Evolutionary conservation across 768 basidiomycete species (phyloP).

Genomic region (Dacryopinax primogenitus): DNA sequence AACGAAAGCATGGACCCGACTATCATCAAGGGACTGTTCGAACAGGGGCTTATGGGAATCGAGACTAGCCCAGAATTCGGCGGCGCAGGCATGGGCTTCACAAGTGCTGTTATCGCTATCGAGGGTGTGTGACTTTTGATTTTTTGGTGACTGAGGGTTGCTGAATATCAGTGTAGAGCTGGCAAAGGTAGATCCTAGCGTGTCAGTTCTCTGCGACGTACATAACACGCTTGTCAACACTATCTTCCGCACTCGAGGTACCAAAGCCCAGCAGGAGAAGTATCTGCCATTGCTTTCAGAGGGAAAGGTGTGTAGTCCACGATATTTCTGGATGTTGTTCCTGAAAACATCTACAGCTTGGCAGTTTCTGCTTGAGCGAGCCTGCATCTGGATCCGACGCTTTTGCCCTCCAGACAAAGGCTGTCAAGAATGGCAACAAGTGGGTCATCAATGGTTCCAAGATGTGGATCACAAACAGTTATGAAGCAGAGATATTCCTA

Average conservation of each 20-base stretch:
- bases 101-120: constrained; percentile 86
- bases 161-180: constrained; percentile 41
- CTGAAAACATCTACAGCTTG: constrained; percentile 44
- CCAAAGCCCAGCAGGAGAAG: constrained; percentile 69
- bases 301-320: constrained; percentile 42
- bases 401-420: constrained; percentile 88
- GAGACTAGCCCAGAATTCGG: constrained; percentile 75
- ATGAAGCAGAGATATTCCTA: constrained; percentile 23
- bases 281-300: constrained; percentile 77
- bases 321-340: neutral
- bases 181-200: constrained; percentile 88
- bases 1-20: constrained; percentile 84
- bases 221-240: constrained; percentile 99
- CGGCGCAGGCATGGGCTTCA: constrained; percentile 85
- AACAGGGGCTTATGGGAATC: constrained; percentile 99
- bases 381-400: constrained; percentile 90
- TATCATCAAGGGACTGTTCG: constrained; percentile 78
- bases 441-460: constrained; percentile 94
- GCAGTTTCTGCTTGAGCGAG: constrained; percentile 92
- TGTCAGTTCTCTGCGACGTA: constrained; percentile 93
- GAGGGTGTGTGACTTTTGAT: constrained; percentile 34
- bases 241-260: constrained; percentile 75
- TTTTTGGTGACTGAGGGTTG: neutral
- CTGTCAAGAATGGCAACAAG: constrained; percentile 70
- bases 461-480: constrained; percentile 37